Evolutionary conservation across 371 early-diverging fungal genomes (phyloP).

Genomic region (Rhizopus delemar): DNA sequence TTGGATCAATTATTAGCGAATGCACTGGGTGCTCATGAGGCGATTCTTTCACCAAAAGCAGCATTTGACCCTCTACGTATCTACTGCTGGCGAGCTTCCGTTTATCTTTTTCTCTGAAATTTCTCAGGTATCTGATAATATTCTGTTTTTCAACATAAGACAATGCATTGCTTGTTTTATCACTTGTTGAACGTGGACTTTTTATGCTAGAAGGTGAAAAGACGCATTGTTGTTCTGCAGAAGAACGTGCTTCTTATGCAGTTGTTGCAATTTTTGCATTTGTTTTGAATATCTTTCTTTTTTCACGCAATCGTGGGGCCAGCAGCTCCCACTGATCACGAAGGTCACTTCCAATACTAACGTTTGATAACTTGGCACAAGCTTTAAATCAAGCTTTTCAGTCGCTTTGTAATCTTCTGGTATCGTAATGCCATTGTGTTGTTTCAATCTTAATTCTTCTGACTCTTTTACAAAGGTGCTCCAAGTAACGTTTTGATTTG

Average conservation of each 20-base stretch:
- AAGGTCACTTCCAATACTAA: not conserved
- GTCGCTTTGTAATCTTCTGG: slow-evolving; percentile 1
- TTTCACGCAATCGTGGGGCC: slow-evolving; percentile 4
- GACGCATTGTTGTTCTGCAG: not conserved
- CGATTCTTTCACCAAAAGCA: slow-evolving; percentile 6
- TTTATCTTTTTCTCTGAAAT: slow-evolving; percentile 3
- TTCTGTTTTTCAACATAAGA: slow-evolving; percentile 3
- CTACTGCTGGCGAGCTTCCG: slow-evolving; percentile 1
- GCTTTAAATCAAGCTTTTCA: slow-evolving; percentile 5
- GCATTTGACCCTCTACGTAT: slow-evolving; percentile 4
- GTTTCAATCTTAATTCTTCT: slow-evolving; percentile 5
- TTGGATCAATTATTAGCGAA: slow-evolving; percentile 11
- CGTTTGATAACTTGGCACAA: slow-evolving; percentile 1
- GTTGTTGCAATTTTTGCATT: too few species aligned
- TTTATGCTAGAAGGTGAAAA: not conserved
- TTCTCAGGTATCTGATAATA: slow-evolving; percentile 4
- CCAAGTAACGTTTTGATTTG: slow-evolving; percentile 5
- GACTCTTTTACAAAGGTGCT: slow-evolving; percentile 5
- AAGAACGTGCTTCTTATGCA: too few species aligned
- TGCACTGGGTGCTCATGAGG: slow-evolving; percentile 5
- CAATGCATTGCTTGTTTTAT: not conserved
- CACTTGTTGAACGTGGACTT: not conserved
- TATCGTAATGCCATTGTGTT: not conserved
- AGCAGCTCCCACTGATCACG: slow-evolving; percentile 1
- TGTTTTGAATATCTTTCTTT: slow-evolving; percentile 1